These are phyloP conservation scores for Cutaneotrichosporon dermatis DNA, from an alignment of 1,284 basidiomycete genomes.

Conservation along the genomic window DNA sequence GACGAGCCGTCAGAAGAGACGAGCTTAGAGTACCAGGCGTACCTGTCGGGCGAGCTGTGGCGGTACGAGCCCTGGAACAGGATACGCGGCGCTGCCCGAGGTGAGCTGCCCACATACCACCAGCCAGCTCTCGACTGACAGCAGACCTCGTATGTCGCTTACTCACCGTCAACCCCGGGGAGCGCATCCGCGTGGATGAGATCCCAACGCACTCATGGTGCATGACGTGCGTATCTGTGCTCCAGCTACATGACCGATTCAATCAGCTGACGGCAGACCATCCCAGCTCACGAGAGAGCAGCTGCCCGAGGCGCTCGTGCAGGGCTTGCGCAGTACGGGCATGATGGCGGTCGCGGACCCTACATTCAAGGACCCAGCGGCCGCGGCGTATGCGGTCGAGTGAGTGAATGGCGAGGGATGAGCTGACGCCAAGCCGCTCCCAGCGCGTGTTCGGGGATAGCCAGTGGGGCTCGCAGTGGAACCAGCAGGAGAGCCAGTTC, in stretches of 20 bases:
- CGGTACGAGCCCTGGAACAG: constrained; percentile 76
- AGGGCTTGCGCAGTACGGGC: constrained; percentile 59
- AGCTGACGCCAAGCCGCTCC: too few species aligned
- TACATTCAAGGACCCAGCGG: constrained; percentile 41
- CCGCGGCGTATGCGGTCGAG: constrained; percentile 35
- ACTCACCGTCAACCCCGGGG: constrained; percentile 65
- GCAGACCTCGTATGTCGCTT: constrained; percentile 68
- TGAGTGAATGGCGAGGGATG: too few species aligned
- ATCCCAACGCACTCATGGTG: constrained; percentile 75
- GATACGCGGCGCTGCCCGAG: constrained; percentile 59
- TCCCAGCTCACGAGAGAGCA: constrained; percentile 60
- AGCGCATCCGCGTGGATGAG: constrained; percentile 67
- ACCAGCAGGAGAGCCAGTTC: constrained; percentile 46
- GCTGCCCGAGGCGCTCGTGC: constrained; percentile 66
- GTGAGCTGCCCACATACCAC: too few species aligned
- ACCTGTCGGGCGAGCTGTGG: constrained; percentile 70
- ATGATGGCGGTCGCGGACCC: constrained; percentile 66
- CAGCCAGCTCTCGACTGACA: constrained; percentile 1
- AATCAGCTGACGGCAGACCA: constrained; percentile 10
- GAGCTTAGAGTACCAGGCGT: constrained; percentile 75
- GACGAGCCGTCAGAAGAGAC: constrained; percentile 74
- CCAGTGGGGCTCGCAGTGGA: constrained; percentile 35
- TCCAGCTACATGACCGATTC: too few species aligned
- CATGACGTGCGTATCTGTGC: constrained; percentile 54
- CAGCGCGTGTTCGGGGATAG: constrained; percentile 36